Percentiles rank a stretch among this genome's conserved stretches.
Evolutionary conservation across 768 basidiomycete species (phyloP).

Genomic region (Cystoderma amianthinum): DNA sequence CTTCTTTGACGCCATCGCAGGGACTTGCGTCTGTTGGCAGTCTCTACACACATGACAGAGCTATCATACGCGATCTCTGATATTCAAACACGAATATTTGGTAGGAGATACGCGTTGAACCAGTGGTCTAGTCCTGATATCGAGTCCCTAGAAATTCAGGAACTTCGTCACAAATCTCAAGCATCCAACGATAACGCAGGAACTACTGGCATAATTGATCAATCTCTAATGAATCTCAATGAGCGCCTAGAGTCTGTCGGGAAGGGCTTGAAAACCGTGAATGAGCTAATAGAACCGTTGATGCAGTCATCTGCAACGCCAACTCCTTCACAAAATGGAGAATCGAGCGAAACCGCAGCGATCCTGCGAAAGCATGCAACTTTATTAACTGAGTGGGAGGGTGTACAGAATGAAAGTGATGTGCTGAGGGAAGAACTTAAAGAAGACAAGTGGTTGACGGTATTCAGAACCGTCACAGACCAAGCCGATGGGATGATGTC

Average conservation of each 20-base stretch:
- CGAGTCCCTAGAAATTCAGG: conserved; percentile 84
- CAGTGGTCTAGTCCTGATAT: too few species aligned
- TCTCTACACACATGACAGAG: conserved; percentile 84
- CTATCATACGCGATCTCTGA: conserved; percentile 83
- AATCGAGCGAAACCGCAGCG: conserved; percentile 33
- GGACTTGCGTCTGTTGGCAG: conserved; percentile 67
- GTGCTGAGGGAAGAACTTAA: conserved; percentile 86
- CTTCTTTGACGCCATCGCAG: conserved; percentile 29
- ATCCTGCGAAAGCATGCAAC: conserved; percentile 71
- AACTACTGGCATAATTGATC: conserved; percentile 70
- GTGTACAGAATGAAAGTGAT: conserved; percentile 72
- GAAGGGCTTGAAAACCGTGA: conserved; percentile 64
- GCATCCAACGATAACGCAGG: conserved; percentile 47
- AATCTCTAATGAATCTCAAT: conserved; percentile 72
- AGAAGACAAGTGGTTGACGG: conserved; percentile 95
- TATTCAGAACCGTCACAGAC: conserved; percentile 89
- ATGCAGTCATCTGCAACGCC: conserved; percentile 41
- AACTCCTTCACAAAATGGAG: conserved; percentile 29
- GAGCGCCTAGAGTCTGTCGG: conserved; percentile 71
- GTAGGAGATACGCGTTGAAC: conserved; percentile 27
- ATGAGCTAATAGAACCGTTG: conserved; percentile 58
- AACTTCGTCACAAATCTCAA: conserved; percentile 83
- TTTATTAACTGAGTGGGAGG: conserved; percentile 73
- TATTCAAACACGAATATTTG: conserved; percentile 88
- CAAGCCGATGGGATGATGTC: conserved; percentile 99